Base-by-base conservation (phyloP, 2,329 filamentous ascomycete genomes). In the Cadophora sp. region DNA sequence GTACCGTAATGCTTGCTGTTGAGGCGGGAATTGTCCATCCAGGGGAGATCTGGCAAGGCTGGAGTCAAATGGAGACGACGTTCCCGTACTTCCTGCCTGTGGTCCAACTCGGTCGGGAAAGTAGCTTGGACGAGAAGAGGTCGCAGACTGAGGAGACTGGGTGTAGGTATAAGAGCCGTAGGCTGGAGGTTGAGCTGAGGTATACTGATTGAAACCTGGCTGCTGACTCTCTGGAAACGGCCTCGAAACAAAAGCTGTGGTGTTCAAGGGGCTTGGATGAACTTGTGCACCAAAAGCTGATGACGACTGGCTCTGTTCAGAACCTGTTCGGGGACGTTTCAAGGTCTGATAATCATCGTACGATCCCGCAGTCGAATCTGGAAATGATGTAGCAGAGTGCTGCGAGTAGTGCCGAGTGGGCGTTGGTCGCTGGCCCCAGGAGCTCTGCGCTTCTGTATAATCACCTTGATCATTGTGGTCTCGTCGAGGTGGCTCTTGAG, bases 301-400 rank as follows among this genome's bases (percentile, higher is more conserved):
- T 22, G 34, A 43, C 6, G 34, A 22, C 16, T 40, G 50, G 34
- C 50, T 55, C 29, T 64, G 62, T 27, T 43, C 51, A 6, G 62
- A 56, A 29, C 50, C 51, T 43, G 62, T 55, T 31, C 62, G 50
- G 14, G 62, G 62, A 29, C 62, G 62, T 56, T 64, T 64, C 12
- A 50, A 34, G n/a, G 51, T 27, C 29, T 64, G 48, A n/a, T 64
- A 37, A 9, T 64, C 48, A 27, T 64, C 48, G 48, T 56, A 55
- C 7, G 34, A 43, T 16, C n/a, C 11, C 12, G 26, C 29, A 48
- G 40, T 11, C 5, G 40, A n/a, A 11, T 46, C 37, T n/a, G 37
- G 24, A 16, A 48, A 50, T 0, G 59, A 48, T 19, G 37, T n/a
- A 31, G 59, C 29, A 62, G 59, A 62, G 40, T 46, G 40, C 46